A percentile compares a stretch with the other conserved stretches of the same genome.
phyloP scores from a whole-genome alignment of 352 stramenopile species.

The Phytophthora rubi region DNA sequence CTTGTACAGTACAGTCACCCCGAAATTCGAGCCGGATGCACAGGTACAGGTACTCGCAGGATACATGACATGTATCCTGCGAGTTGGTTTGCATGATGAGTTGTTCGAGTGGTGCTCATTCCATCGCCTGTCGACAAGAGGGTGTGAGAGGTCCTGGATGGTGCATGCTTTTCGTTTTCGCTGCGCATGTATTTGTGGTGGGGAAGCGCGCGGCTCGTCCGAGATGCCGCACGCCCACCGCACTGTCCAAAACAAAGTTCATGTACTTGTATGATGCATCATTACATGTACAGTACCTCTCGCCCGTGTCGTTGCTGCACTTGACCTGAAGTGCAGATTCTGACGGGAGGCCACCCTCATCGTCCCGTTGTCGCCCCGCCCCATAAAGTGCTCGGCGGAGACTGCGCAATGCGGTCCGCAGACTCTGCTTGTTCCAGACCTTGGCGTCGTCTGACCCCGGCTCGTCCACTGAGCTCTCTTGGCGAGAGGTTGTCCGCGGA shows the following conservation, averaged over 20 bases:
- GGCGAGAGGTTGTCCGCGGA: neutral
- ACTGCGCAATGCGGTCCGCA: neutral
- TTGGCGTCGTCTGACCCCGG: neutral
- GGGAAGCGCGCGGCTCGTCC: neutral
- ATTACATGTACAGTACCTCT: too few species aligned
- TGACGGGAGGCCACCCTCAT: neutral
- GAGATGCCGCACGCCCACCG: conserved; percentile 10
- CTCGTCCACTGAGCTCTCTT: conserved; percentile 9
- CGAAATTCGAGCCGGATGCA: conserved; percentile 18
- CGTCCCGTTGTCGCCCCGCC: conserved; percentile 7
- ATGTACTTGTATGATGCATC: neutral
- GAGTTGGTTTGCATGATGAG: neutral
- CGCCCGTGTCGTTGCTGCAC: conserved; percentile 14
- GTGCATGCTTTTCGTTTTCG: conserved; percentile 1
- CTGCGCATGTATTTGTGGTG: neutral
- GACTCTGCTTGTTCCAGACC: conserved; percentile 3
- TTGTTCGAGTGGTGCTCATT: neutral
- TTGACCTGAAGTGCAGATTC: conserved; percentile 1
- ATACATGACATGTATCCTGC: too few species aligned
- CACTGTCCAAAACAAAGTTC: conserved; percentile 25
- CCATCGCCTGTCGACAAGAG: neutral
- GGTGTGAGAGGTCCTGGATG: neutral
- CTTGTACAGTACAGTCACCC: conserved; percentile 8
- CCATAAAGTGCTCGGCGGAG: conserved; percentile 18
- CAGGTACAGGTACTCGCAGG: neutral